Base-by-base conservation (phyloP, 2,329 filamentous ascomycete genomes). In the Pseudocercospora musae region DNA sequence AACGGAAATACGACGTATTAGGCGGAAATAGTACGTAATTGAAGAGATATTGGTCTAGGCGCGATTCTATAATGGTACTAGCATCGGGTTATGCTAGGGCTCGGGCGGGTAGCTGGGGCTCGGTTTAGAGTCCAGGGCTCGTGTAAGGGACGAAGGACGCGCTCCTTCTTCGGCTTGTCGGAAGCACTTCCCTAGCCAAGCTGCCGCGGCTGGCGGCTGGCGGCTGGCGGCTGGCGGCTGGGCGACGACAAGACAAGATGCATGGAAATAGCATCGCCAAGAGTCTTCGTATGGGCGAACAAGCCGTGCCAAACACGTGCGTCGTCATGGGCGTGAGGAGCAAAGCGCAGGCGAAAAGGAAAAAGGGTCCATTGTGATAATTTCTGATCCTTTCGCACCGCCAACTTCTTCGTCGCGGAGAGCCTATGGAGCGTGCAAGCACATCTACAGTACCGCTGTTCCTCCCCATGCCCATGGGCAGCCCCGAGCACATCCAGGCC, bases 401-500 rank as follows among this genome's bases (percentile, higher is more conserved):
- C 48, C 48, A 27, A 21, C 48, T n/a, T n/a, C 48, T n/a, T n/a
- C n/a, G n/a, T 27, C 48, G 23, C 48, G 13, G 48, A 23, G 21
- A 50, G 48, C 48, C 48, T 27, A 50, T 50, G 48, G 48, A 50
- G 20, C 21, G 23, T 50, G 48, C 21, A 27, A 44, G 21, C 29
- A 57, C 50, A 20, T 64, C 62, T 3, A 61, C 63, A 10, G 58
- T 68, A 8, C 65, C 64, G 3, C 60, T 68, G 18, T 68, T 61
- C 31, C 57, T 68, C 0, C 66, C 66, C 2, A 66, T 68, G 60
- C 62, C 62, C 25, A n/a, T n/a, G n/a, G n/a, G n/a, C n/a, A 59
- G 57, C 11, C 64, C 62, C n/a, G 60, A 64, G n/a, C 64, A 64
- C 11, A 60, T 68, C 18, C 48, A 66, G 48, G 66, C 66, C 15